Base-by-base conservation (phyloP, 2,329 filamentous ascomycete genomes). In the Sphaerulina musiva region DNA sequence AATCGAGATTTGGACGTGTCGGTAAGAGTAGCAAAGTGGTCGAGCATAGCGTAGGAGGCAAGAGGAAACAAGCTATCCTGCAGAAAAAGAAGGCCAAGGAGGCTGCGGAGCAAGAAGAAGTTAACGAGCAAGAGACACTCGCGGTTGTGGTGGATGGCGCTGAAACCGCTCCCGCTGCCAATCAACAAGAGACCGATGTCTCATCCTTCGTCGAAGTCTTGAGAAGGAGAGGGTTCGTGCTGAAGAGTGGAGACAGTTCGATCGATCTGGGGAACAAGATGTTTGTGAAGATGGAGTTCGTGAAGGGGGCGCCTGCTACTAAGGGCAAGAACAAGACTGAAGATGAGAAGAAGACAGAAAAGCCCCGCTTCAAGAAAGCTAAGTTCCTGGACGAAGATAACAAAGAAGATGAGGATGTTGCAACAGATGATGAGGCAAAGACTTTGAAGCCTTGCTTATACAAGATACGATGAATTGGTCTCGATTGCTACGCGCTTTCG, bases 221-320 rank as follows among this genome's bases (percentile, higher is more conserved):
- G 59, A 76, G 80, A 48, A 83, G 84, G 62, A 79, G 91, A 17
- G 93, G 93, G 0, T 96, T 98, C 66, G 77, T 91, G n/a, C 78
- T 96, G 31, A 86, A 63, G 81, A 82, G 7, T 34, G 81, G 80
- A 63, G 79, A 75, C 59, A 59, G 61, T 14, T 81, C 85, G 0
- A 78, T 95, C 8, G 90, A 98, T 73, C 75, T 95, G 66, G 81
- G 80, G 53, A 98, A 98, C 74, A 95, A 87, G 74, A 98, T 98
- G 93, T 98, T 98, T 75, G 92, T 97, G 62, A 89, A 86, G 74
- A 92, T 98, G 89, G 83, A 86, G 64, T 98, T 98, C 72, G 77
- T 91, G 64, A 98, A 97, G 75, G 83, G 80, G n/a, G 83, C 82
- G 17, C 75, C 82, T 43, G 86, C 91, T 0, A 78, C 78, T 2